phyloP scores from a whole-genome alignment of 2,329 filamentous ascomycete genomes.

The Madurella mycetomatis region DNA sequence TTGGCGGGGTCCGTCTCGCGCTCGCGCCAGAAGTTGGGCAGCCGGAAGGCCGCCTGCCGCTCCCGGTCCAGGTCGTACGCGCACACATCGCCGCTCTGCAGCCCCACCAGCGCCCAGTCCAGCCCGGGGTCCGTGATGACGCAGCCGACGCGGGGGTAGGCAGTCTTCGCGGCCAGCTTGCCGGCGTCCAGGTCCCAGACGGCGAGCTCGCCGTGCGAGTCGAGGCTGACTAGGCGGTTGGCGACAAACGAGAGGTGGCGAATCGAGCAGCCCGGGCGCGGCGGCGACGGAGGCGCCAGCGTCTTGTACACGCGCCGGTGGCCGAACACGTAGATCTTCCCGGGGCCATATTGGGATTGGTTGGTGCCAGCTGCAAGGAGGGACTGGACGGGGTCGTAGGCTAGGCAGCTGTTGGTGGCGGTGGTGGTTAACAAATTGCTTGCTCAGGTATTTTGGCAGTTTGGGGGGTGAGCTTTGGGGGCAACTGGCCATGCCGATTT shows the following conservation, averaged over 20 bases:
- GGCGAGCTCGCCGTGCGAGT: conserved; percentile 78
- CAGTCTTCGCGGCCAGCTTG: conserved; percentile 61
- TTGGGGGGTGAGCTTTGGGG: background rate
- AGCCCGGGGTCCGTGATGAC: conserved; percentile 82
- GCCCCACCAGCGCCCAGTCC: conserved; percentile 86
- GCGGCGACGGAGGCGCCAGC: conserved; percentile 62
- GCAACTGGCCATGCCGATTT: background rate
- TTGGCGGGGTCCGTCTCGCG: conserved; percentile 55
- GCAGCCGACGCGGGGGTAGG: conserved; percentile 70
- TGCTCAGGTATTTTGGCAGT: conserved; percentile 17
- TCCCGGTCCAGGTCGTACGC: conserved; percentile 92
- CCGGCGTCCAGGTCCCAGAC: conserved; percentile 77
- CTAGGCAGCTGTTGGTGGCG: conserved; percentile 59
- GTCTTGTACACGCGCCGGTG: conserved; percentile 73
- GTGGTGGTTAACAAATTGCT: conserved; percentile 15
- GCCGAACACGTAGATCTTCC: conserved; percentile 86
- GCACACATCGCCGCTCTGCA: conserved; percentile 77
- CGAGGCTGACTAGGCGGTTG: conserved; percentile 79
- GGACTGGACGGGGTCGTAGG: conserved; percentile 91
- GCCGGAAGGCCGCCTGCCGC: conserved; percentile 62
- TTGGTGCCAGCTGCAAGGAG: conserved; percentile 88
- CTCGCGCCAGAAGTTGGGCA: conserved; percentile 83
- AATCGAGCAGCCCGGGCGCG: conserved; percentile 48
- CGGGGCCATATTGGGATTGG: conserved; percentile 78
- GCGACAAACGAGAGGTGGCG: conserved; percentile 77